phyloP scores from a whole-genome alignment of 1,284 basidiomycete species.

The Malassezia equina region DNA sequence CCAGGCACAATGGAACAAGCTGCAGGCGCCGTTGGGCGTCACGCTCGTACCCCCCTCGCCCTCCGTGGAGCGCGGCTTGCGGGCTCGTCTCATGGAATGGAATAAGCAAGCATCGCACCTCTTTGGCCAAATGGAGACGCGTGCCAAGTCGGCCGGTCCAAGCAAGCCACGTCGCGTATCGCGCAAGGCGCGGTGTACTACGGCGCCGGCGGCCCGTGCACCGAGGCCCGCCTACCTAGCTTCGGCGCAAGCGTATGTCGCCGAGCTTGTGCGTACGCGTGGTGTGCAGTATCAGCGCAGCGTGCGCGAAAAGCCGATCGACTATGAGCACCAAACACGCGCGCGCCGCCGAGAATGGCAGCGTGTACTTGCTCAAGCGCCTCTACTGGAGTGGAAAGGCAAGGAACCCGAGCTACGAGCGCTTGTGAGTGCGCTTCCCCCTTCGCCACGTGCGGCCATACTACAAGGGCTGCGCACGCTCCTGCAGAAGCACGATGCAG shows the following conservation, averaged over 20 bases:
- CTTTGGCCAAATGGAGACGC: neutral
- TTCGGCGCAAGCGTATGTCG: neutral
- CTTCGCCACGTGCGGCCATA: neutral
- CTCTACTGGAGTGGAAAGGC: neutral
- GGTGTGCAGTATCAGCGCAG: neutral
- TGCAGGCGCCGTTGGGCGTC: conserved; percentile 7
- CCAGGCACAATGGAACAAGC: neutral
- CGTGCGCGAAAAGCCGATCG: neutral
- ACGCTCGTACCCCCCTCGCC: neutral
- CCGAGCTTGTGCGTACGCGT: neutral
- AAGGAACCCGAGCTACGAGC: neutral
- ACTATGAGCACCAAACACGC: neutral
- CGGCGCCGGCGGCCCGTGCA: neutral
- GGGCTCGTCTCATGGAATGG: neutral
- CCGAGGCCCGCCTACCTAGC: neutral
- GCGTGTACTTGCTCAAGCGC: neutral
- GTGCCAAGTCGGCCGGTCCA: neutral
- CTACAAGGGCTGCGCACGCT: neutral
- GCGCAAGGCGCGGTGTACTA: neutral
- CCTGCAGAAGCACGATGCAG: neutral
- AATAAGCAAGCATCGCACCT: neutral
- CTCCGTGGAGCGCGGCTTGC: neutral
- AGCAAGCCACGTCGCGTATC: neutral
- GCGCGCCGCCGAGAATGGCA: conserved; percentile 12
- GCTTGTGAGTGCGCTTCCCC: neutral